phyloP scores from a whole-genome alignment of 179 eudicot species.

The Kewa caespitosa region DNA sequence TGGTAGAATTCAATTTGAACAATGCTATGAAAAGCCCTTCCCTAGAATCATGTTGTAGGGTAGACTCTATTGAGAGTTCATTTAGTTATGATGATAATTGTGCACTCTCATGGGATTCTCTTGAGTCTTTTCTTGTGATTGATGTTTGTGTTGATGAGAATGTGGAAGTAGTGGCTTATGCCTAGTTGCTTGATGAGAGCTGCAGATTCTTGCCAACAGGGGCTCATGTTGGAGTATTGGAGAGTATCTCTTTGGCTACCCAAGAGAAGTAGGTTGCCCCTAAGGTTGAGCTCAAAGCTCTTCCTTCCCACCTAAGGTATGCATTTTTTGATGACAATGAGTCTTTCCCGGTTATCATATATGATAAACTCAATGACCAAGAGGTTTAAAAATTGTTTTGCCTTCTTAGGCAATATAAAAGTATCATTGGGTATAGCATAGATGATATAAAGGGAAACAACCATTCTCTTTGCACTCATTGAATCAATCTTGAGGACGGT shows the following conservation, averaged over 20 bases:
- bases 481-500: neutral
- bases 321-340: neutral
- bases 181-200: neutral
- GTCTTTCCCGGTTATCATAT: neutral
- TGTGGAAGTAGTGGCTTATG: neutral
- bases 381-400: neutral
- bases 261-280: neutral
- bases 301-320: neutral
- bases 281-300: neutral
- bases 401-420: neutral
- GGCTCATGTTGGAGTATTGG: neutral
- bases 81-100: too few relatives aligned
- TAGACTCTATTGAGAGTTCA: too few relatives aligned
- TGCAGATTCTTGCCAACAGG: neutral
- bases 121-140: neutral
- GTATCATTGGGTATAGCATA: neutral
- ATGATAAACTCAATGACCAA: neutral
- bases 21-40: neutral
- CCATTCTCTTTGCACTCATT: neutral
- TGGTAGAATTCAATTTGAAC: neutral
- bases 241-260: neutral
- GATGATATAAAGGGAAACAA: neutral
- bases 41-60: too few relatives aligned
- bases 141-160: neutral
- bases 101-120: neutral